phyloP scores from a whole-genome alignment of 106 monocot species.

The Cymbidium sinense region DNA sequence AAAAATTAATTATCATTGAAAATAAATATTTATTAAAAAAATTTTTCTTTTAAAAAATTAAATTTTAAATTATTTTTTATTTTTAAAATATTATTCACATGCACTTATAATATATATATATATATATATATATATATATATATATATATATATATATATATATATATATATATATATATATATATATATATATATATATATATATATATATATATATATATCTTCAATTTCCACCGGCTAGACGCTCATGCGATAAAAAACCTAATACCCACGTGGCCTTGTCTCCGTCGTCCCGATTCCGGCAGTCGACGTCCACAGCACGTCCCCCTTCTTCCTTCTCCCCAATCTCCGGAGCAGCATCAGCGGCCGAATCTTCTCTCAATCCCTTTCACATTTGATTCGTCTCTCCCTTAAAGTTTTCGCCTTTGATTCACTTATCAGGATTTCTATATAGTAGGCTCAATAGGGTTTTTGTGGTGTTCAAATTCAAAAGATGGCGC shows the following conservation, averaged over 20 bases:
- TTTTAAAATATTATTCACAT: too few species aligned
- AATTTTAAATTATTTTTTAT: too few species aligned
- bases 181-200: too few species aligned
- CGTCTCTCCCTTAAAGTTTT: neutral
- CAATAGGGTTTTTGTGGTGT: neutral
- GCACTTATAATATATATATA: too few species aligned
- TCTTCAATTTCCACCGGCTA: too few species aligned
- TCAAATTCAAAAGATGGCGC: slow-evolving; percentile 7
- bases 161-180: too few species aligned
- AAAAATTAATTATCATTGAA: too few species aligned
- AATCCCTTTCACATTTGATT: neutral
- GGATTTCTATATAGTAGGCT: neutral
- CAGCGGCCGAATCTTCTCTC: neutral
- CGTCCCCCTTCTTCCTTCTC: neutral
- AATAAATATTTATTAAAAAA: too few species aligned
- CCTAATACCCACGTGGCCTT: neutral
- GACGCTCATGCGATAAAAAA: neutral
- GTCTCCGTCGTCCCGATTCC: neutral
- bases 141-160: too few species aligned
- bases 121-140: too few species aligned
- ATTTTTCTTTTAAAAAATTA: too few species aligned
- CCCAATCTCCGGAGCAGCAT: neutral
- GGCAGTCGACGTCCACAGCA: neutral
- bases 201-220: too few species aligned
- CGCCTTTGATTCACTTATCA: neutral